Percentiles rank a stretch among this genome's conserved stretches.
Evolutionary conservation across 768 basidiomycete species (phyloP).

Genomic region (Hortiboletus campestris): DNA sequence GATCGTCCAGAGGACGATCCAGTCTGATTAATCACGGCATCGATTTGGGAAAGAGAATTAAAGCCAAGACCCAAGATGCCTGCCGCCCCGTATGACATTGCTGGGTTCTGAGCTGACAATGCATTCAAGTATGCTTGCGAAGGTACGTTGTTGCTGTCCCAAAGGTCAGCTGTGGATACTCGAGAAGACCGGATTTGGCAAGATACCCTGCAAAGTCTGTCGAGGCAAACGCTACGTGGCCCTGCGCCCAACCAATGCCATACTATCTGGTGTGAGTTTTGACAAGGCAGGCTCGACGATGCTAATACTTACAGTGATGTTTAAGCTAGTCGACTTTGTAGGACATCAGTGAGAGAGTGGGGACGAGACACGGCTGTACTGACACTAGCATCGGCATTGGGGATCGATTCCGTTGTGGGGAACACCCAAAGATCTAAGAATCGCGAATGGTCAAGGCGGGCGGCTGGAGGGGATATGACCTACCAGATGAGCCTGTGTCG

Average conservation of each 20-base stretch:
- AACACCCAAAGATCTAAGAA: conserved; percentile 69
- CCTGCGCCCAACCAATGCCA: conserved; percentile 77
- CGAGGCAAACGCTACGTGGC: conserved; percentile 58
- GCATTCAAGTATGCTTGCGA: conserved; percentile 73
- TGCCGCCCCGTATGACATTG: conserved; percentile 63
- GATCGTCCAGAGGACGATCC: conserved; percentile 61
- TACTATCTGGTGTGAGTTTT: conserved; percentile 46
- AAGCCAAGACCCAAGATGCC: conserved; percentile 81
- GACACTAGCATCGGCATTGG: conserved; percentile 50
- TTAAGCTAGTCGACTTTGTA: conserved; percentile 45
- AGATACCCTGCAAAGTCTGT: conserved; percentile 71
- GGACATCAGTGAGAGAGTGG: conserved; percentile 4
- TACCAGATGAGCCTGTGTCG: conserved; percentile 69
- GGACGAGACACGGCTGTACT: conserved; percentile 9
- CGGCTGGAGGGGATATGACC: background rate
- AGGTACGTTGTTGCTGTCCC: conserved; percentile 55
- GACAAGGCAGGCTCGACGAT: background rate
- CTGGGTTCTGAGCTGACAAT: conserved; percentile 64
- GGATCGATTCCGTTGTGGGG: conserved; percentile 45
- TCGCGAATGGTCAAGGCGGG: background rate
- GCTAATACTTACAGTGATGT: conserved; percentile 53
- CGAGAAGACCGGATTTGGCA: background rate
- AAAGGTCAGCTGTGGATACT: conserved; percentile 7
- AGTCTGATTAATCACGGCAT: conserved; percentile 55
- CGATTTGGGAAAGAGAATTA: conserved; percentile 70